phyloP scores from a whole-genome alignment of 257 asterid species.

The Sherardia arvensis region DNA sequence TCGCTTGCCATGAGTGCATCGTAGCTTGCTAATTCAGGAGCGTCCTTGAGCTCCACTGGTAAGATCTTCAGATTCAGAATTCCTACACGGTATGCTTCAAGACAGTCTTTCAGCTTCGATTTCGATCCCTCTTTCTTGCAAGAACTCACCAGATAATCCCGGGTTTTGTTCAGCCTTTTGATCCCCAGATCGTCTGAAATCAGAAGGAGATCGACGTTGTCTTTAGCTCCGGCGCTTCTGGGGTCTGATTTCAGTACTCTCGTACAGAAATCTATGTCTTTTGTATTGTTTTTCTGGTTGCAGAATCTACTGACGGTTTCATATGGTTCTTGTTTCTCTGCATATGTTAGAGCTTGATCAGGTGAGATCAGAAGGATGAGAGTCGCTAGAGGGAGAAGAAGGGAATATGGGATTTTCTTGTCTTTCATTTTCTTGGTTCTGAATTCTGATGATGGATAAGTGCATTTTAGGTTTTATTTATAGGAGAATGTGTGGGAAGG shows the following conservation, averaged over 20 bases:
- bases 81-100: not conserved
- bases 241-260: not conserved
- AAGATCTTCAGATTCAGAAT: not conserved
- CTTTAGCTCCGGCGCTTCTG: not conserved
- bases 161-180: not conserved
- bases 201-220: not conserved
- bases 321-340: not conserved
- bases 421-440: not conserved
- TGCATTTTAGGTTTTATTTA: too few species aligned
- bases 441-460: too few species aligned
- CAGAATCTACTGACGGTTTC: conserved; percentile 6
- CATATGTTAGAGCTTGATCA: not conserved
- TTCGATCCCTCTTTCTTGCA: not conserved
- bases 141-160: not conserved
- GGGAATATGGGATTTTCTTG: not conserved
- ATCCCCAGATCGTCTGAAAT: conserved; percentile 5
- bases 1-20: conserved; percentile 9
- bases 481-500: too few species aligned
- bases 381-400: not conserved
- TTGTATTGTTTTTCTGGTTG: not conserved
- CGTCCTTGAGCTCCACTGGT: not conserved
- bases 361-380: not conserved
- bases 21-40: not conserved
- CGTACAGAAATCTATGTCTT: conserved; percentile 2
- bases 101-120: conserved; percentile 1